phyloP scores from a whole-genome alignment of 108 stramenopile species.

The Pseudonitzschia delicatissima region DNA sequence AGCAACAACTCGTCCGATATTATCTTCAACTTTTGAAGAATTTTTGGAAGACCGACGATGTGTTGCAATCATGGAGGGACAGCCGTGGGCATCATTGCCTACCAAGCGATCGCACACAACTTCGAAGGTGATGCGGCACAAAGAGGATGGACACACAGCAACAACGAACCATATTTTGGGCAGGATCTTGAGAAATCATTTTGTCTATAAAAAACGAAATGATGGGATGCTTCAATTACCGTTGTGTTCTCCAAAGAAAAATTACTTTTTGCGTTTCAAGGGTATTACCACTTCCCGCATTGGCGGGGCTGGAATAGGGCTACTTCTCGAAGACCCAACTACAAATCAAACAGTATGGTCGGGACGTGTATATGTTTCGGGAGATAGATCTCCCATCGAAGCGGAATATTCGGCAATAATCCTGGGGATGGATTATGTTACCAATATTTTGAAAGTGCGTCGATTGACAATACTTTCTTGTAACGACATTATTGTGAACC shows the following conservation, averaged over 20 bases:
- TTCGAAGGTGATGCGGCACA: background rate
- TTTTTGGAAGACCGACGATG: constrained; percentile 1
- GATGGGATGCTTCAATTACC: too few relatives aligned
- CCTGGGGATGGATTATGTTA: constrained; percentile 32
- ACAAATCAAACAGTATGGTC: constrained; percentile 49
- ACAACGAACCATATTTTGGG: background rate
- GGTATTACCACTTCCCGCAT: constrained; percentile 50
- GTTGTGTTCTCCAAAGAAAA: constrained; percentile 5
- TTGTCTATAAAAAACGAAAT: too few relatives aligned
- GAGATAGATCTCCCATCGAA: constrained; percentile 47
- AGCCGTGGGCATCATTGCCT: constrained; percentile 1
- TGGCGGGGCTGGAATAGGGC: constrained; percentile 51
- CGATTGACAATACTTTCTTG: constrained; percentile 45
- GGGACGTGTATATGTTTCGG: constrained; percentile 41
- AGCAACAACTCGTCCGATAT: background rate
- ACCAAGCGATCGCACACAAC: background rate
- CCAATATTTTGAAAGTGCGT: constrained; percentile 33
- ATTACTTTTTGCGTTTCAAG: constrained; percentile 46
- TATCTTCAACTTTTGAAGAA: background rate
- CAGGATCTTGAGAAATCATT: background rate
- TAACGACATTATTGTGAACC: constrained; percentile 48
- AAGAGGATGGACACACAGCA: background rate
- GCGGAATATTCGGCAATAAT: constrained; percentile 53
- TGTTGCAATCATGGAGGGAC: constrained; percentile 10
- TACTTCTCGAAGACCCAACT: constrained; percentile 49